phyloP scores from a whole-genome alignment of 352 stramenopile genomes.

The Phytopythium montanum region DNA sequence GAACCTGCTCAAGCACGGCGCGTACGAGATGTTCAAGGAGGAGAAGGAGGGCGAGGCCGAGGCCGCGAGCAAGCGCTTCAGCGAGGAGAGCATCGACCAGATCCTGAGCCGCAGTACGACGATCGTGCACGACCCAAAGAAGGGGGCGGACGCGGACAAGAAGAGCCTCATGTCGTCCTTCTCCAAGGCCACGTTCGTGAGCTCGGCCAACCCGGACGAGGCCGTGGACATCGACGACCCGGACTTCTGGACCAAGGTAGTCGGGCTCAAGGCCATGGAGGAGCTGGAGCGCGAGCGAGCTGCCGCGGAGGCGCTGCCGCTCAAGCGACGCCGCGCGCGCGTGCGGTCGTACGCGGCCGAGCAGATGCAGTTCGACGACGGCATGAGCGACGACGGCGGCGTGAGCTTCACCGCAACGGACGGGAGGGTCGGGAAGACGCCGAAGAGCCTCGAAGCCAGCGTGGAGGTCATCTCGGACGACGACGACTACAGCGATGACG shows the following conservation, averaged over 20 bases:
- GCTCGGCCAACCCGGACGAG: conserved; percentile 78
- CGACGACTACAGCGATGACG: conserved; percentile 10
- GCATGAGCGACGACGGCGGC: conserved; percentile 46
- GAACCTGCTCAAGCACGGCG: conserved; percentile 90
- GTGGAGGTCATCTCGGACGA: conserved; percentile 58
- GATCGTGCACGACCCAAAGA: conserved; percentile 84
- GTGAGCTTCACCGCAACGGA: conserved; percentile 19
- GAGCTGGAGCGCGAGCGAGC: conserved; percentile 44
- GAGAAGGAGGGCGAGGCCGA: conserved; percentile 89
- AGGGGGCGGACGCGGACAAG: conserved; percentile 33
- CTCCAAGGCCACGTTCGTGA: conserved; percentile 92
- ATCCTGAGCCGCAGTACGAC: conserved; percentile 93
- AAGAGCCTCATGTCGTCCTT: conserved; percentile 88
- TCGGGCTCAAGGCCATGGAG: conserved; percentile 76
- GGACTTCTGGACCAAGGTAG: conserved; percentile 94
- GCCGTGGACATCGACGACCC: conserved; percentile 91
- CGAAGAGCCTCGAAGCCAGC: conserved; percentile 34
- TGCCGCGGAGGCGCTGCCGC: conserved; percentile 45
- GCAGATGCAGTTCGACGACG: conserved; percentile 33
- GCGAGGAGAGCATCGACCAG: conserved; percentile 97
- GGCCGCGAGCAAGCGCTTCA: conserved; percentile 94
- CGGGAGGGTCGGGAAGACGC: conserved; percentile 30
- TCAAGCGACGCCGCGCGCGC: conserved; percentile 60
- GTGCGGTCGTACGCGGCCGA: conserved; percentile 63
- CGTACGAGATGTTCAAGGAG: conserved; percentile 94